Evolutionary conservation across 2,329 filamentous ascomycete species (phyloP), one percentile per base, ranked within the genome.

Genomic region (Coleophoma crateriformis): DNA sequence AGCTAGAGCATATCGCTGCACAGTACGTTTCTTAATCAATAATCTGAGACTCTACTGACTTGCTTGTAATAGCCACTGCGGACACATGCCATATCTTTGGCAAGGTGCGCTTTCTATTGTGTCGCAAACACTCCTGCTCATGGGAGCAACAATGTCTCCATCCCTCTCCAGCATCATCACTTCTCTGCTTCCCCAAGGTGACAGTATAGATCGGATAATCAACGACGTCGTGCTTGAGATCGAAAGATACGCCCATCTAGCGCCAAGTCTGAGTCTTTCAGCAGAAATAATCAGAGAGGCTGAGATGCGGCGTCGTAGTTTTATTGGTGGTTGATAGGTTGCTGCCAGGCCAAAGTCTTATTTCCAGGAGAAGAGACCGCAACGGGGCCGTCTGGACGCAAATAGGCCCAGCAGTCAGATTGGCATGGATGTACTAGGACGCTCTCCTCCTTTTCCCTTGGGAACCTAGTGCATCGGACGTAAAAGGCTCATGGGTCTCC

Each of bases 1-100:
- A 94, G 68, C 72, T 92, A 49, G 87, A 92, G 68, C 82, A 90
- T 64, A 85, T 92, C 55, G 77, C 79, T 48, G 86, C 85, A 58
- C 87, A 92, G 82, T 86, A 76, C 74, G 82, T 76, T 51, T 10
- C 13, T 17, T 33, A 39, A 11, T 17, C 33, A 7, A 8, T 35
- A 2, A 7, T 11, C 19, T 4, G 40, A 22, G 17, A 8, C 22
- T 27, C 10, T 19, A 43, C 17, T 22, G 33, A 46, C 57, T 61
- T 33, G 59, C 53, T 46, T 46, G 50, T 62, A 61, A 58, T 62
- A 86, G 82, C 68, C 88, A 90, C 62, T 86, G 85, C 53, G 88
- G 88, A 46, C 88, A 92, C 64, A 84, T 94, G 71, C 88, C 88
- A 12, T 94, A 92, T 67, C 77, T 92, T 17, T 94, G 87, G 84